A percentile compares a stretch with the other conserved stretches of the same genome.
Conservation (phyloP, 2,329 filamentous ascomycete species). For the Paracorniculantispora psalliotae region DNA sequence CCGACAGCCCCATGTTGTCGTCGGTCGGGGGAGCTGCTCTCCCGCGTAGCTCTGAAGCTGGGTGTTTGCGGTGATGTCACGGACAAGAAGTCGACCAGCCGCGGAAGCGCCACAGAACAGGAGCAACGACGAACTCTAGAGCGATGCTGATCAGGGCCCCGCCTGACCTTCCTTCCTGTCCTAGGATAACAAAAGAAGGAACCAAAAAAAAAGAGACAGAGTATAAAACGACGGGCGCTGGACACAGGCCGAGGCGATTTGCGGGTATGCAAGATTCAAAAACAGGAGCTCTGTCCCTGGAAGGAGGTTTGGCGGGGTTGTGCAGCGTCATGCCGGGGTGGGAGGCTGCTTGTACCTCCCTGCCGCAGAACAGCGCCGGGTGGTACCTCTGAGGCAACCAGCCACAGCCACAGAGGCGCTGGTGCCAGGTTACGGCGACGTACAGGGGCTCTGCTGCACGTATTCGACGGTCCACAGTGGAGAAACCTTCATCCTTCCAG, state of each 20-base stretch:
- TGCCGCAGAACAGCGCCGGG: too few species aligned
- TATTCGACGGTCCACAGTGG: too few species aligned
- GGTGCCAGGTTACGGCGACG: too few species aligned
- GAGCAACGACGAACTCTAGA: background rate
- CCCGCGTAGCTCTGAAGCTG: background rate
- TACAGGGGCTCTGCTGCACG: too few species aligned
- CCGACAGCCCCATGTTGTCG: slow-evolving; percentile 73
- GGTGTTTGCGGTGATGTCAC: background rate
- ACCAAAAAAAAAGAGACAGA: slow-evolving; percentile 5
- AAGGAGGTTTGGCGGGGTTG: slow-evolving; percentile 9
- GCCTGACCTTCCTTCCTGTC: too few species aligned
- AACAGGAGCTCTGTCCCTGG: slow-evolving; percentile 1
- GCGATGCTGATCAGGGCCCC: background rate
- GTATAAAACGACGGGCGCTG: background rate
- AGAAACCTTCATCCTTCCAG: too few species aligned
- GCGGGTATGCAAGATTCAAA: slow-evolving; percentile 12
- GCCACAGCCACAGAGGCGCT: too few species aligned
- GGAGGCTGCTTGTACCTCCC: too few species aligned
- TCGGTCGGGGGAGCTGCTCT: slow-evolving; percentile 16
- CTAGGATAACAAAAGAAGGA: background rate
- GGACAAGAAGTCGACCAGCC: slow-evolving; percentile 14
- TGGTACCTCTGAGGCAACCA: background rate
- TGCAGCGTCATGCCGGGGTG: background rate
- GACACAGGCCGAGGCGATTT: slow-evolving; percentile 4
- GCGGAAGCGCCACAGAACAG: background rate